These are phyloP conservation scores for Alternaria rosae DNA, from an alignment of 2,329 filamentous ascomycete species.

Conservation along the genomic window DNA sequence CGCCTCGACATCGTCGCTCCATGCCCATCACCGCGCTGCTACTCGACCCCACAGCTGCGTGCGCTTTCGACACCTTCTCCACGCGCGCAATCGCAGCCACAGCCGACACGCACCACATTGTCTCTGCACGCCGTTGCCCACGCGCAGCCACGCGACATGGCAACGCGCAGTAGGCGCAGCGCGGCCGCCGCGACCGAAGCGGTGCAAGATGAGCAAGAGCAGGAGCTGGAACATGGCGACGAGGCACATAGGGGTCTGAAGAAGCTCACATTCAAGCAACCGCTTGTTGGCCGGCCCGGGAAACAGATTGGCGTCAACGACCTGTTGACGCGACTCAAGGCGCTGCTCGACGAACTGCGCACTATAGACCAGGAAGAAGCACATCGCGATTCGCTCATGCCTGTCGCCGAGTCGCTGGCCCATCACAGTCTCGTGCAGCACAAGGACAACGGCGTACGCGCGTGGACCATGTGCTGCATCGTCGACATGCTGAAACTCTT, in stretches of 20 bases:
- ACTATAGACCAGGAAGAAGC: conserved; percentile 87
- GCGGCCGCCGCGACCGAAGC: conserved; percentile 42
- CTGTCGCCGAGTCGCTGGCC: conserved; percentile 84
- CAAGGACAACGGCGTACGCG: conserved; percentile 92
- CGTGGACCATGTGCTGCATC: conserved; percentile 85
- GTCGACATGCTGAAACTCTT: conserved; percentile 93
- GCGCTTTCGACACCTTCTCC: neutral
- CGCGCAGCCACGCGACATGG: conserved; percentile 48
- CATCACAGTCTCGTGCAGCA: conserved; percentile 83
- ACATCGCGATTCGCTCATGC: conserved; percentile 80
- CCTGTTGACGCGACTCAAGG: conserved; percentile 80
- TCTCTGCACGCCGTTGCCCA: conserved; percentile 8
- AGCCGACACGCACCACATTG: neutral
- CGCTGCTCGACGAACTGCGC: conserved; percentile 80
- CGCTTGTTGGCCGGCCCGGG: conserved; percentile 89
- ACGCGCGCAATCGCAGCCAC: conserved; percentile 9
- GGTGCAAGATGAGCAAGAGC: conserved; percentile 36
- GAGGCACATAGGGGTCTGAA: conserved; percentile 58
- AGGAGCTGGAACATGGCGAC: conserved; percentile 29
- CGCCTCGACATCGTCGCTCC: conserved; percentile 15
- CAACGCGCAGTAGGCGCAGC: conserved; percentile 50
- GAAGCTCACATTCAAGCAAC: conserved; percentile 78
- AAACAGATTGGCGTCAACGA: conserved; percentile 86
- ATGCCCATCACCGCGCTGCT: conserved; percentile 22
- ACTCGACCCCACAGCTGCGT: conserved; percentile 14